Evolutionary conservation across 2,329 filamentous ascomycete genomes (phyloP), one percentile per base, ranked within the genome.

Genomic region (Tolypocladium ophioglossoides): DNA sequence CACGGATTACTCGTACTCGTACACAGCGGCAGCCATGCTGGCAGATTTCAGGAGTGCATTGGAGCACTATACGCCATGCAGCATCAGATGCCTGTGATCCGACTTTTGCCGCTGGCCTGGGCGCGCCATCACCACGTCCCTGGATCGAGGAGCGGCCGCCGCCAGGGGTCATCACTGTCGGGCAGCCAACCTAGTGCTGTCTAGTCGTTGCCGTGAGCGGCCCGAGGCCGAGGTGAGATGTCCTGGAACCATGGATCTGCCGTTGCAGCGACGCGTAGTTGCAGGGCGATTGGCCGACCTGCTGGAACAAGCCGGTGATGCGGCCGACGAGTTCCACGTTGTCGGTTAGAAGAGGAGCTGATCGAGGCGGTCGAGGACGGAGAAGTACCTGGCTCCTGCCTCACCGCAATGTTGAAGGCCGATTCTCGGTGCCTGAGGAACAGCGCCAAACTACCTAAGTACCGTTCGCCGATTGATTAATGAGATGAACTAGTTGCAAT

Each of bases 271-370:
- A 6, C 6, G 6, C 27, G 3, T 27, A 50, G 22, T 22, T 50
- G 34, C 48, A 22, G 48, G 20, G 32, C 56, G 51, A 57, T 18
- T 38, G 37, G 30, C 51, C 40, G 54, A 54, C 56, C 56, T 57
- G 46, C 56, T 57, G 49, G 34, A 57, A 54, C 41, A 51, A 57
- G 56, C 51, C 52, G 44, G 54, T 56, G 54, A 52, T 56, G 54
- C 52, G 50, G 39, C 51, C 20, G 48, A 47, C 38, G 48, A 9
- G 12, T 35, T 20, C 32, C n/a, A 22, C 20, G 7, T 22, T 10
- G 20, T 37, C 18, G 16, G 11, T 16, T 14, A 12, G 20, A 27
- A 18, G 24, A 12, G 16, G 44, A 30, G 41, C 32, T 12, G 32
- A 11, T 14, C 14, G 34, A 35, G 34, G 34, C 2, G 16, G 41